phyloP scores from a whole-genome alignment of 805 yeast species.

The Ogataea paradorogensis region DNA sequence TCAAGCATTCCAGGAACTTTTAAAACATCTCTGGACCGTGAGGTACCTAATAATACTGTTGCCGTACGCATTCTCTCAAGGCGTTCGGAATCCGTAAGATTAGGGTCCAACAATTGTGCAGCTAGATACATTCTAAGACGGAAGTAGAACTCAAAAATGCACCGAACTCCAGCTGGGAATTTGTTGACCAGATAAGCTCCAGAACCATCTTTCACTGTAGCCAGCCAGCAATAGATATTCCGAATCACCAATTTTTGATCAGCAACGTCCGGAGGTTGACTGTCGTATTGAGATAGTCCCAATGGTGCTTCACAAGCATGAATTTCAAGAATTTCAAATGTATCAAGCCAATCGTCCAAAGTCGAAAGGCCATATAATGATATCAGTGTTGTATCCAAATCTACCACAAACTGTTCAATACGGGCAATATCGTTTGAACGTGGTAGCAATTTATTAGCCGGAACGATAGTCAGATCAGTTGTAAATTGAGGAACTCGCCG shows the following conservation, averaged over 20 bases:
- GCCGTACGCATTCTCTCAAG: slow-evolving; percentile 66
- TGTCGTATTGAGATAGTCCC: slow-evolving; percentile 55
- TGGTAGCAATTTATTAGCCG: slow-evolving; percentile 34
- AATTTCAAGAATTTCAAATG: slow-evolving; percentile 70
- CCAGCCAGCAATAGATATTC: slow-evolving; percentile 70
- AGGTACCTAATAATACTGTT: slow-evolving; percentile 60
- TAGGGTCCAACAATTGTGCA: slow-evolving; percentile 60
- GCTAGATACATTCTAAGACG: slow-evolving; percentile 64
- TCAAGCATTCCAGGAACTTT: slow-evolving; percentile 84
- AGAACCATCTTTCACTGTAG: slow-evolving; percentile 45
- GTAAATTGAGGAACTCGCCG: slow-evolving; percentile 40
- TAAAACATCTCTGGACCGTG: slow-evolving; percentile 54
- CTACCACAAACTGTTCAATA: slow-evolving; percentile 60
- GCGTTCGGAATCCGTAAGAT: slow-evolving; percentile 57
- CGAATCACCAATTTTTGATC: slow-evolving; percentile 61
- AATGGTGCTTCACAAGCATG: slow-evolving; percentile 56
- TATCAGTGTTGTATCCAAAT: slow-evolving; percentile 59
- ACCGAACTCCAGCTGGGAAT: slow-evolving; percentile 68
- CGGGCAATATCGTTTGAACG: slow-evolving; percentile 38
- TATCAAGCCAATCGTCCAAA: slow-evolving; percentile 73
- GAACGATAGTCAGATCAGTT: slow-evolving; percentile 38
- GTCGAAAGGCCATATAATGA: slow-evolving; percentile 56
- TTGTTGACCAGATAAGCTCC: slow-evolving; percentile 35
- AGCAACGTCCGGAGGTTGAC: slow-evolving; percentile 36
- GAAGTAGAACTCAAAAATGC: slow-evolving; percentile 62